Base-by-base conservation (phyloP, 2,329 filamentous ascomycete genomes). In the Xylaria sp. region DNA sequence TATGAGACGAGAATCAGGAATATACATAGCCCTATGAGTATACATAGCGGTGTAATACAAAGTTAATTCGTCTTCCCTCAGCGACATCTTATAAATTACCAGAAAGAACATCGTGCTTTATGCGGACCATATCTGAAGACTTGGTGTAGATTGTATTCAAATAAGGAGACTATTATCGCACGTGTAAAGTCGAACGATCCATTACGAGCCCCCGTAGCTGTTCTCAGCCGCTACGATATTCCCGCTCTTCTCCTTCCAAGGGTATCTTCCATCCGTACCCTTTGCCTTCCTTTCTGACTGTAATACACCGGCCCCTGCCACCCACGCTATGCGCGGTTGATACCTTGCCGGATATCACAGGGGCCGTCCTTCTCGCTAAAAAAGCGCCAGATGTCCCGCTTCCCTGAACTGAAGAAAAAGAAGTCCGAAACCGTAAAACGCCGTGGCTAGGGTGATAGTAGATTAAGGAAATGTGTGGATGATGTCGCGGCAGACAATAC, bases 111-210 rank as follows among this genome's bases (percentile, higher is more conserved):
- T n/a, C n/a, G n/a, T n/a, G n/a, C n/a, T n/a, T n/a, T n/a, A n/a
- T n/a, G n/a, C n/a, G n/a, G n/a, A n/a, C n/a, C n/a, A n/a, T n/a
- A n/a, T n/a, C n/a, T n/a, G n/a, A 4, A 52, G 41, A 43, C 44
- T 40, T 39, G n/a, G 11, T 20, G 18, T 42, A n/a, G n/a, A n/a
- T 42, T 44, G 18, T 40, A 52, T 56, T 49, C 7, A 45, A 20
- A 50, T 42, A 52, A 50, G 43, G 39, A 52, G 52, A 52, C 21
- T 43, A 46, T 47, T 41, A 18, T 47, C n/a, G n/a, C 38, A 26
- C 41, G 51, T 53, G 56, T 45, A 56, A 42, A 53, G 50, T 46
- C 17, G 40, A 54, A 26, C 44, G 44, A 51, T 46, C 29, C 48
- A 59, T 56, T 52, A 52, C 41, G 17, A 24, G 29, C 29, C 41